A percentile compares a stretch with the other conserved stretches of the same genome.
These are phyloP conservation scores for Colletotrichum cuscutae DNA, from an alignment of 2,329 filamentous ascomycete genomes.

Conservation along the genomic window DNA sequence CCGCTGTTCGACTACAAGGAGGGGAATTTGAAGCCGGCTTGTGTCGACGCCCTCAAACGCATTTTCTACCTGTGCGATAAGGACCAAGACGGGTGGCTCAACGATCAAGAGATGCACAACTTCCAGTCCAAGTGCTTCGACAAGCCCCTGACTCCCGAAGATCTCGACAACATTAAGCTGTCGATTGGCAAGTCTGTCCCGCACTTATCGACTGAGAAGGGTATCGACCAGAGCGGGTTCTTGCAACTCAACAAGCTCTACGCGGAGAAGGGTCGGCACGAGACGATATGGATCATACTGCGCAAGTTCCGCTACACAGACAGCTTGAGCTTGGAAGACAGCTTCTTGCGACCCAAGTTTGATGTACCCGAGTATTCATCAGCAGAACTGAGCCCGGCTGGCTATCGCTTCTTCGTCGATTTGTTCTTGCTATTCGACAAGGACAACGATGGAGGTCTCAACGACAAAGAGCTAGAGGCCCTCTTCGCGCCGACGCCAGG, in stretches of 20 bases:
- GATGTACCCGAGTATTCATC: conserved; percentile 94
- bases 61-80: conserved; percentile 98
- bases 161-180: conserved; percentile 90
- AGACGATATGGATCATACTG: conserved; percentile 98
- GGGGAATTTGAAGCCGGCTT: conserved; percentile 85
- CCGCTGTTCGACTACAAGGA: conserved; percentile 98
- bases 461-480: conserved; percentile 83
- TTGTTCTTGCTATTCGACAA: conserved; percentile 95
- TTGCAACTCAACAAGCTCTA: conserved; percentile 94
- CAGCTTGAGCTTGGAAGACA: conserved; percentile 90
- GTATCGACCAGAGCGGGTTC: conserved; percentile 86
- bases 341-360: conserved; percentile 91
- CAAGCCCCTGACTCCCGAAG: conserved; percentile 82
- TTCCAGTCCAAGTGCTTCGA: conserved; percentile 95
- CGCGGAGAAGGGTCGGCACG: conserved; percentile 95
- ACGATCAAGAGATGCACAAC: conserved; percentile 87
- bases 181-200: conserved; percentile 79
- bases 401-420: conserved; percentile 98
- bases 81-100: conserved; percentile 93
- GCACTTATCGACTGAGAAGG: conserved; percentile 70
- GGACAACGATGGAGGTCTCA: conserved; percentile 95
- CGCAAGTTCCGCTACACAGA: conserved; percentile 97
- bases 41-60: conserved; percentile 84
- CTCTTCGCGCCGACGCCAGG: conserved; percentile 95
- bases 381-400: conserved; percentile 91